phyloP scores from a whole-genome alignment of 139 green algal species.

The Tetradesmus lagerheimii region DNA sequence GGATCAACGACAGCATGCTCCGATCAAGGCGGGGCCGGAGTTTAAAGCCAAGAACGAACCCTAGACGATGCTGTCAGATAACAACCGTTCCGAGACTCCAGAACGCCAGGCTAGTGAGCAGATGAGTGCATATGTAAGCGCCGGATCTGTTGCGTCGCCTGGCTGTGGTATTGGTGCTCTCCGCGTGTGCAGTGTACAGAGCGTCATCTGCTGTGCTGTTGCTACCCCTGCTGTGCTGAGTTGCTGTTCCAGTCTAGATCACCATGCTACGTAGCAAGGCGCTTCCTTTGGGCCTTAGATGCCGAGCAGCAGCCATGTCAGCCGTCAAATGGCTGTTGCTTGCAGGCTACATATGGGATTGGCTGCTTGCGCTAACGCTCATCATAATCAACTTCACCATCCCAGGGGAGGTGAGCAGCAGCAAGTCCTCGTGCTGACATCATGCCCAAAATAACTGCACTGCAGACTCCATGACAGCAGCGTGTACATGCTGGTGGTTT shows the following conservation, averaged over 20 bases:
- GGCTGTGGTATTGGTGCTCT: no score
- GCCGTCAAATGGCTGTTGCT: background rate
- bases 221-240: background rate
- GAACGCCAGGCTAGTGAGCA: background rate
- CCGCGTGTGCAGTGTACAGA: background rate
- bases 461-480: no score
- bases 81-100: background rate
- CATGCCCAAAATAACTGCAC: no score
- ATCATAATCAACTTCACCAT: constrained; percentile 50
- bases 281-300: background rate
- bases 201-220: background rate
- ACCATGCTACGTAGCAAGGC: background rate
- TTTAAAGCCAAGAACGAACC: background rate
- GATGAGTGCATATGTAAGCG: no score
- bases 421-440: background rate
- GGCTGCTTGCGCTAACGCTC: constrained; percentile 39
- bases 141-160: no score
- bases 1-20: no score
- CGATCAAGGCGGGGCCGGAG: no score
- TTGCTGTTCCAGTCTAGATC: background rate
- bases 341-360: constrained; percentile 39
- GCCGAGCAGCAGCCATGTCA: background rate
- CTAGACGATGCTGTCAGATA: background rate
- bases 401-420: background rate
- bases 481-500: no score